These are phyloP conservation scores for Alternaria gansuensis DNA, from an alignment of 2,329 filamentous ascomycete species.

Conservation along the genomic window DNA sequence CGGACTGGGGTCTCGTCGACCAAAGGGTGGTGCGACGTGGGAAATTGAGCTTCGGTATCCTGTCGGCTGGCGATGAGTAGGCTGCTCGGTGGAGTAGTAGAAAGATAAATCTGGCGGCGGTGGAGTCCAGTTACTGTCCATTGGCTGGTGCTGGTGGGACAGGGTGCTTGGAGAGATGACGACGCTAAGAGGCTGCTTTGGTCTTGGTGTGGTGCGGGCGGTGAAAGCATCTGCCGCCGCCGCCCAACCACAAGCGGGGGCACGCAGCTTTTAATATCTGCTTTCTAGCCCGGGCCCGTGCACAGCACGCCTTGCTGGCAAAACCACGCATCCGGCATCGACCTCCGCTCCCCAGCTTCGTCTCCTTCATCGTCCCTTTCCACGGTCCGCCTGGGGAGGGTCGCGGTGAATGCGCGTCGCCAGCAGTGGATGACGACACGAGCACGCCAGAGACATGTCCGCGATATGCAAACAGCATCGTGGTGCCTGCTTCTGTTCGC, in stretches of 20 bases:
- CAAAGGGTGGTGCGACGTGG: slow-evolving; percentile 35
- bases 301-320: slow-evolving; percentile 6
- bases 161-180: not conserved
- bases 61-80: slow-evolving; percentile 52
- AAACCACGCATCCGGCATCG: slow-evolving; percentile 11
- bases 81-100: slow-evolving; percentile 54
- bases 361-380: slow-evolving; percentile 23
- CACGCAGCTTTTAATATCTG: slow-evolving; percentile 28
- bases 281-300: not conserved
- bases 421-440: slow-evolving; percentile 50
- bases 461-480: slow-evolving; percentile 22
- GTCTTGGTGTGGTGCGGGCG: slow-evolving; percentile 5
- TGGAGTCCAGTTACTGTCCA: slow-evolving; percentile 52
- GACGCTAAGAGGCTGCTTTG: slow-evolving; percentile 26
- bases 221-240: slow-evolving; percentile 25
- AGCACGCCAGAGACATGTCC: slow-evolving; percentile 43
- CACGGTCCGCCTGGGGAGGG: not conserved
- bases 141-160: slow-evolving; percentile 27
- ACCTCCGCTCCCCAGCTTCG: slow-evolving; percentile 16
- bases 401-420: slow-evolving; percentile 20
- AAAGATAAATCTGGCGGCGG: slow-evolving; percentile 60
- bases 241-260: slow-evolving; percentile 19
- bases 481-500: slow-evolving; percentile 22
- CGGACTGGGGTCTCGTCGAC: not conserved
- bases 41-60: slow-evolving; percentile 49